Evolutionary conservation across 2,329 filamentous ascomycete species (phyloP).

Genomic region (Bipolaris sorokiniana): DNA sequence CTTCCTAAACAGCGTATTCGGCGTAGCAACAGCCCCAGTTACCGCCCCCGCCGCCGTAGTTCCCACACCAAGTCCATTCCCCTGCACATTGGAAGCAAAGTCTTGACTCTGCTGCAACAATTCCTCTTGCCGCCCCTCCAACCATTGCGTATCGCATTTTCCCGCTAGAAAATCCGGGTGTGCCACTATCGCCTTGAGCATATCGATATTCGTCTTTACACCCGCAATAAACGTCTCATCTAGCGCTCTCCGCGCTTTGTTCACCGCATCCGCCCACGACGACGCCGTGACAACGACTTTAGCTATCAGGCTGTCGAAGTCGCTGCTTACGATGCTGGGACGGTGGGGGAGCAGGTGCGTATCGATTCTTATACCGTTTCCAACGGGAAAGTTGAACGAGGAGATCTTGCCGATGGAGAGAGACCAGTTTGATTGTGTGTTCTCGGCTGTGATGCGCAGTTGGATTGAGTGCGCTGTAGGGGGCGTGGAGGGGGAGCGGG

Average conservation of each 20-base stretch:
- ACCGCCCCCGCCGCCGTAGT: constrained; percentile 5
- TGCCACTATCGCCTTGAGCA: constrained; percentile 61
- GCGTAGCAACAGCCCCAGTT: constrained; percentile 12
- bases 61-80: background rate
- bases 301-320: constrained; percentile 65
- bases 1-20: constrained; percentile 60
- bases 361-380: constrained; percentile 65
- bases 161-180: constrained; percentile 59
- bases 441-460: constrained; percentile 64
- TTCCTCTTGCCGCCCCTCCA: constrained; percentile 56
- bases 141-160: constrained; percentile 63
- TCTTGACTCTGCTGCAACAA: constrained; percentile 45
- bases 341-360: constrained; percentile 58
- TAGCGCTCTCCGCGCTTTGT: constrained; percentile 62
- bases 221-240: constrained; percentile 62
- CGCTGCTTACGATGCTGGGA: constrained; percentile 56
- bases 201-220: constrained; percentile 63
- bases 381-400: constrained; percentile 60
- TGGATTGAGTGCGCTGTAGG: constrained; percentile 60
- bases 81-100: background rate
- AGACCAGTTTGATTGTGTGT: constrained; percentile 59
- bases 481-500: constrained; percentile 40
- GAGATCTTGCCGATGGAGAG: constrained; percentile 66
- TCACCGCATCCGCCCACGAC: constrained; percentile 59
- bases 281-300: constrained; percentile 65